These are phyloP conservation scores for Suhomyces kunorum DNA, from an alignment of 1,139 yeast genomes.

Conservation along the genomic window DNA sequence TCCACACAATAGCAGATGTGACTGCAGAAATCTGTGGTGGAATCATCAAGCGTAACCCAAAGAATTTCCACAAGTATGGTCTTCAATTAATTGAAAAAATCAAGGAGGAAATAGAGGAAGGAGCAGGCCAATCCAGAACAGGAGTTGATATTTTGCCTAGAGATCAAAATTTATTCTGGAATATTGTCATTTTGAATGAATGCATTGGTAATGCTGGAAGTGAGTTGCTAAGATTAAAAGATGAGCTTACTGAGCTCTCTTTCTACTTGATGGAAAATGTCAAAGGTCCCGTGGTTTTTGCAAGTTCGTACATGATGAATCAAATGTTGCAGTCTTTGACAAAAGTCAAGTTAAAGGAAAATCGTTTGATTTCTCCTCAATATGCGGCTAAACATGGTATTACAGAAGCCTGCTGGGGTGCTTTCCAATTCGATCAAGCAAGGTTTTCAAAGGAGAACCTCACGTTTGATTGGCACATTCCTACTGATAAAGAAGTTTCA, in stretches of 20 bases:
- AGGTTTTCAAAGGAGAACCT: constrained; percentile 46
- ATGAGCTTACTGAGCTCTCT: constrained; percentile 54
- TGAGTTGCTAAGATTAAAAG: constrained; percentile 44
- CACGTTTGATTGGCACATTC: constrained; percentile 74
- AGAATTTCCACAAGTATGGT: constrained; percentile 45
- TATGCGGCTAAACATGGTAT: constrained; percentile 34
- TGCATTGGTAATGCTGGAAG: constrained; percentile 68
- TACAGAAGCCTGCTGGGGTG: constrained; percentile 71
- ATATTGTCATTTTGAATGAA: constrained; percentile 70
- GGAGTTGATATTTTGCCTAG: constrained; percentile 70
- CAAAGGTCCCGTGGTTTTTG: constrained; percentile 61
- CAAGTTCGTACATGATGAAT: constrained; percentile 58
- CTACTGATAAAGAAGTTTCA: constrained; percentile 55
- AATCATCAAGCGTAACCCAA: constrained; percentile 63
- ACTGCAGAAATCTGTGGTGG: constrained; percentile 73
- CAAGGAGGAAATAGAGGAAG: constrained; percentile 74
- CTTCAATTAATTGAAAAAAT: constrained; percentile 53
- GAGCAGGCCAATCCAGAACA: constrained; percentile 77
- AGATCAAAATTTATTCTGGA: constrained; percentile 77
- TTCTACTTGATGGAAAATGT: constrained; percentile 56
- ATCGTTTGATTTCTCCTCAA: constrained; percentile 51
- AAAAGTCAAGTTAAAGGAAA: constrained; percentile 57
- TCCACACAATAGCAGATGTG: constrained; percentile 66
- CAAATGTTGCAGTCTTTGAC: constrained; percentile 68
- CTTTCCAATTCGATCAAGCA: constrained; percentile 54